Evolutionary conservation across 805 yeast species (phyloP), one percentile per base, ranked within the genome.

Genomic region (Candida bentonensis): DNA sequence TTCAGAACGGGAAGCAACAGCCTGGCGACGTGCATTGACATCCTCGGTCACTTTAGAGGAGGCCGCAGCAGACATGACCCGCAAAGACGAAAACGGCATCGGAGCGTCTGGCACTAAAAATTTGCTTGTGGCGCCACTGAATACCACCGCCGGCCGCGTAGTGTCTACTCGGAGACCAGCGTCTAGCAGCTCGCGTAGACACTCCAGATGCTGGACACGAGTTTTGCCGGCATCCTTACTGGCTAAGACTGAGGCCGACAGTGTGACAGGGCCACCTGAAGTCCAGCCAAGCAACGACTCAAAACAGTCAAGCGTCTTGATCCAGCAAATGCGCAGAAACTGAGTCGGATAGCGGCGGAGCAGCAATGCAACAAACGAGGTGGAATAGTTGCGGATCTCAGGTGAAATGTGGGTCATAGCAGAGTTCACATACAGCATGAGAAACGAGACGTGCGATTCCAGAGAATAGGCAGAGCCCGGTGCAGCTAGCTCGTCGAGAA

Each of bases 351-450:
- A 73, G 45, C 69, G 63, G 40, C 70, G 66, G n/a, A 86, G 58
- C 44, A 87, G 57, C 2, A 78, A 67, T 33, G 70, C 67, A 22
- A 88, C 63, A 52, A 82, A 83, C 46, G 71, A 74, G 0, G 89
- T 74, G 1, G 94, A 76, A 47, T 83, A 87, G 40, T 75, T 73
- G 45, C 95, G 72, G 22, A 92, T 78, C 3, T 76, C 77, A 1
- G 86, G 78, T 23, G 73, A 73, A 34, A 92, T 82, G 59, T 92
- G 96, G 15, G 96, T 82, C 96, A 92, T 89, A 2, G 95, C 94
- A 43, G 89, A 80, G 52, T 82, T 82, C 15, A 89, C 69, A 58
- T 82, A 88, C 23, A 89, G 68, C n/a, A 82, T 70, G 15, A 67
- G 44, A 21, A 52, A 44, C 21, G 52, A 40, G 3, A 54, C 47